Conservation (phyloP, 2,329 filamentous ascomycete genomes). For the Incumbomyces delicatus region DNA sequence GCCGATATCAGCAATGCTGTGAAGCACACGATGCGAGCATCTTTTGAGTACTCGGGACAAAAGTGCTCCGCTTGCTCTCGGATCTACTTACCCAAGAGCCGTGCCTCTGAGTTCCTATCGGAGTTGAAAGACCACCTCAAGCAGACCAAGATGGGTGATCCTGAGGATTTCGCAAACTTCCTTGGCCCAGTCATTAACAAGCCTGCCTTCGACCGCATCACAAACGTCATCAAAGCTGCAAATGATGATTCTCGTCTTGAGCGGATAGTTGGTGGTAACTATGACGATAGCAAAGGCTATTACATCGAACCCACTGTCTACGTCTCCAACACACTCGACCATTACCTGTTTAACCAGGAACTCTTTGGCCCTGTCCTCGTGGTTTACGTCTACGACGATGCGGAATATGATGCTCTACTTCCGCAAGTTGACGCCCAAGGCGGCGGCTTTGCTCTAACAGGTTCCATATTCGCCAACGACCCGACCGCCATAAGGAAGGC, state of each 20-base stretch:
- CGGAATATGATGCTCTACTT: conserved; percentile 29
- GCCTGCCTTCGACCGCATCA: conserved; percentile 38
- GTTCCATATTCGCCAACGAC: conserved; percentile 42
- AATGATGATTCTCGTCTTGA: conserved; percentile 35
- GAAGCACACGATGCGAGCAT: conserved; percentile 38
- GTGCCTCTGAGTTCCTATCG: conserved; percentile 18
- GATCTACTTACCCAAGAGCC: conserved; percentile 23
- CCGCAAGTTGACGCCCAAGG: conserved; percentile 34
- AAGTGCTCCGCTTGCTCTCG: conserved; percentile 45
- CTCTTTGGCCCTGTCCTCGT: conserved; percentile 42
- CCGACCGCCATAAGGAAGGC: conserved; percentile 41
- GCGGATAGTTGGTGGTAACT: conserved; percentile 36
- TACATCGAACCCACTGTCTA: conserved; percentile 41
- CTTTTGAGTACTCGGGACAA: conserved; percentile 44
- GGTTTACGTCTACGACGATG: conserved; percentile 41
- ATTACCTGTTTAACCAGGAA: conserved; percentile 38
- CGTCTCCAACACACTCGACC: conserved; percentile 31
- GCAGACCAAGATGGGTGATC: conserved; percentile 24
- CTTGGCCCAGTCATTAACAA: conserved; percentile 43
- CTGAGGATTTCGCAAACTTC: conserved; percentile 31
- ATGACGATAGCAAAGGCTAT: conserved; percentile 27
- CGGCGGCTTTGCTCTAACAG: conserved; percentile 39
- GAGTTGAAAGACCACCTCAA: conserved; percentile 18
- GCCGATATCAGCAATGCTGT: conserved; percentile 40
- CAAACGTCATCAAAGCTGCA: conserved; percentile 36